These are phyloP conservation scores for Tolypocladium inflatum DNA, from an alignment of 2,329 filamentous ascomycete species.

Conservation along the genomic window DNA sequence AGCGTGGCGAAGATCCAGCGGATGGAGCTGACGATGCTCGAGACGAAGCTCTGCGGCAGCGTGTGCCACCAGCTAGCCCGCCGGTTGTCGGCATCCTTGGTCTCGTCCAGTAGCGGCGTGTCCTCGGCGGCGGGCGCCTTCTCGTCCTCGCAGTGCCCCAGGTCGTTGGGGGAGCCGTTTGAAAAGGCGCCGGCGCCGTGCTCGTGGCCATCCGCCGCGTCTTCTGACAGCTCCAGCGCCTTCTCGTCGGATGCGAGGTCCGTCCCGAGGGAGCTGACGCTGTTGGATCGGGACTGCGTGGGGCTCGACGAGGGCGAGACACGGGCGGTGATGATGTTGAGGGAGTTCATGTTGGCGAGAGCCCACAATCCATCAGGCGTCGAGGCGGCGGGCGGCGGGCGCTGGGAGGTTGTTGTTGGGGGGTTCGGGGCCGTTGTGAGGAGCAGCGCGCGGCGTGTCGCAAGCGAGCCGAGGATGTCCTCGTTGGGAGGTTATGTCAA, in stretches of 20 bases:
- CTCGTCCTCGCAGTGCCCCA: conserved; percentile 27
- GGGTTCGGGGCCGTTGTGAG: background rate
- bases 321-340: conserved; percentile 86
- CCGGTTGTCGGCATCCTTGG: conserved; percentile 20
- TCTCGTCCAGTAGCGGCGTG: conserved; percentile 46
- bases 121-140: conserved; percentile 44
- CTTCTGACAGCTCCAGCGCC: conserved; percentile 14
- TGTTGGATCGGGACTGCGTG: conserved; percentile 50
- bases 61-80: conserved; percentile 40
- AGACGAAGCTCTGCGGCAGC: conserved; percentile 60
- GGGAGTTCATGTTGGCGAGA: conserved; percentile 77
- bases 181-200: conserved; percentile 26
- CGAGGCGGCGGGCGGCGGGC: background rate
- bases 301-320: conserved; percentile 55
- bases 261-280: conserved; percentile 43
- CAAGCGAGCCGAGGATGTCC: background rate
- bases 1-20: conserved; percentile 72
- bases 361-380: conserved; percentile 44
- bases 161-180: conserved; percentile 23
- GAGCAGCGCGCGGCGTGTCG: background rate
- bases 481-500: background rate
- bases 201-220: conserved; percentile 25
- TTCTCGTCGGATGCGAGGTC: conserved; percentile 34
- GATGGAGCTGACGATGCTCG: conserved; percentile 64
- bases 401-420: background rate